Evolutionary conservation across 345 rosid genomes (phyloP), one percentile per base, ranked within the genome.

Genomic region (Populus pruinosa): DNA sequence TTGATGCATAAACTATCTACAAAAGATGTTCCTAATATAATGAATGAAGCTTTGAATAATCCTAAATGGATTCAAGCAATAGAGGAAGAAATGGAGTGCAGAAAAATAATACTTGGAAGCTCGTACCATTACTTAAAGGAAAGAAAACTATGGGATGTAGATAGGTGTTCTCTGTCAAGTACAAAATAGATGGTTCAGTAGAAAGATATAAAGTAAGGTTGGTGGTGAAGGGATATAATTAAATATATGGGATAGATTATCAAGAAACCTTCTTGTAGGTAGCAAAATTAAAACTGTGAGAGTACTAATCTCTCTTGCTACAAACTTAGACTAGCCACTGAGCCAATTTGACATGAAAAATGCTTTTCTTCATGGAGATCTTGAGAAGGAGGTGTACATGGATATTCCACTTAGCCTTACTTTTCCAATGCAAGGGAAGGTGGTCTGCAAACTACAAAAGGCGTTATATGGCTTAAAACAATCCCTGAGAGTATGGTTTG

Each of bases 101-200:
- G 2, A 55, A 53, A 2, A 55, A 20, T 20, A 21, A 0, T 20
- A 55, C 61, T 20, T 21, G 11, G 23, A 10, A 20, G 2, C 25
- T 55, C 6, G 2, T 55, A 7, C 11, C 11, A 1, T 0, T 55
- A 2, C 12, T 0, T 0, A 1, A 55, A 8, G 5, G 11, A 3
- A 55, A 55, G 61, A 21, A 8, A 17, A 8, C 1, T 20, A 0
- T 55, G 0, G 11, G 25, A 10, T 53, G 23, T 53, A 53, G 3
- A 53, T 53, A 23, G 23, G n/a, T 55, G 0, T 55, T 55, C 0
- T 55, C 1, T 0, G 6, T 55, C 6, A 21, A 55, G 4, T 10
- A 55, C 23, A 55, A 55, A 6, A 11, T 0, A 2, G 4, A 55
- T 55, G 11, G 61, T 1, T 1, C 4, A 2, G 21, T 55, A 7